phyloP scores from a whole-genome alignment of 2,329 filamentous ascomycete genomes.

The Chlorencoelia australis region DNA sequence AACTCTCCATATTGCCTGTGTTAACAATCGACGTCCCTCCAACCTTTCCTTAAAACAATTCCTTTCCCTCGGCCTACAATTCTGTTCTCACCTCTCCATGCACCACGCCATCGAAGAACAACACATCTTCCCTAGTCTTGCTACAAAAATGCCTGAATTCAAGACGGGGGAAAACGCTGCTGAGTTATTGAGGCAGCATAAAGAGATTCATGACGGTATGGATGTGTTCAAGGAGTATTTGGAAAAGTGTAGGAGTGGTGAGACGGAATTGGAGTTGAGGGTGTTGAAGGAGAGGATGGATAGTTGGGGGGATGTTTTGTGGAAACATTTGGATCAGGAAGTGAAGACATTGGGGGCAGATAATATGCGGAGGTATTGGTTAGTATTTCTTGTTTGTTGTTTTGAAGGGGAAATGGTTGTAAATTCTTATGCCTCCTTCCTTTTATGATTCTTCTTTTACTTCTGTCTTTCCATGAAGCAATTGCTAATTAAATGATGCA shows the following conservation, averaged over 20 bases:
- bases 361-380: conserved; percentile 83
- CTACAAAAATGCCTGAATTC: conserved; percentile 71
- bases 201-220: conserved; percentile 67
- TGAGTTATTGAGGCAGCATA: conserved; percentile 64
- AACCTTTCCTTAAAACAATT: conserved; percentile 61
- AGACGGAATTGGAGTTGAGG: conserved; percentile 45
- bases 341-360: conserved; percentile 69
- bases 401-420: too few relatives aligned
- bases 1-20: conserved; percentile 56
- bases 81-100: conserved; percentile 57
- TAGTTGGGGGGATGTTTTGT: conserved; percentile 66
- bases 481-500: too few relatives aligned
- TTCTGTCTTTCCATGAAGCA: too few relatives aligned
- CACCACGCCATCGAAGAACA: conserved; percentile 81
- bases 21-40: conserved; percentile 45
- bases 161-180: conserved; percentile 38
- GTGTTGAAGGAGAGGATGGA: conserved; percentile 66
- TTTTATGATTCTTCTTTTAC: too few relatives aligned
- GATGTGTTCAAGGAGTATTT: conserved; percentile 60
- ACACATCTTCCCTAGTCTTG: conserved; percentile 71
- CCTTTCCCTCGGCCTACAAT: conserved; percentile 55
- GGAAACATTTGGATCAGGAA: conserved; percentile 78
- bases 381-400: too few relatives aligned
- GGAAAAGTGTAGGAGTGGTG: conserved; percentile 47
- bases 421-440: too few relatives aligned